phyloP scores from a whole-genome alignment of 768 basidiomycete genomes.

The Xanthoconium purpureum region DNA sequence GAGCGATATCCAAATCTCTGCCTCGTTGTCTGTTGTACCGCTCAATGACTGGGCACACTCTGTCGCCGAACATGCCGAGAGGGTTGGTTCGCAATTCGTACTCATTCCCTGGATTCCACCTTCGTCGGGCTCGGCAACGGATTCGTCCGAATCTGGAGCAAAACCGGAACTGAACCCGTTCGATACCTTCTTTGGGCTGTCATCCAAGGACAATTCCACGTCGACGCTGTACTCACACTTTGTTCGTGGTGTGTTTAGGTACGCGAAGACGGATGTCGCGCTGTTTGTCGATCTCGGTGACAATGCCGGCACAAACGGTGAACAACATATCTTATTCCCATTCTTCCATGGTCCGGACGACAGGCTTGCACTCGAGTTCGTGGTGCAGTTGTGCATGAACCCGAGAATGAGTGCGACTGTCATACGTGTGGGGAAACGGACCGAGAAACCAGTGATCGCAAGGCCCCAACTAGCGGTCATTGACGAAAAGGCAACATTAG shows the following conservation, averaged over 20 bases:
- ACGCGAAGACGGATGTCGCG: conserved; percentile 71
- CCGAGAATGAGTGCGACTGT: conserved; percentile 67
- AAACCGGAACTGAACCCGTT: conserved; percentile 56
- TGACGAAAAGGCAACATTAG: conserved; percentile 45
- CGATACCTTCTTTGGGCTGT: conserved; percentile 69
- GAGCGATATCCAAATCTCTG: conserved; percentile 60
- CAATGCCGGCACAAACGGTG: conserved; percentile 25
- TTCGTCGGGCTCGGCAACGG: conserved; percentile 31
- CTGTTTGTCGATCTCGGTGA: conserved; percentile 76
- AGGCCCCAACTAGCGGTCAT: conserved; percentile 56
- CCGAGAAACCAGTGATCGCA: conserved; percentile 45
- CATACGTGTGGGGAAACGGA: conserved; percentile 50
- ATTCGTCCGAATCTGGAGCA: conserved; percentile 26
- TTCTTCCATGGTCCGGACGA: conserved; percentile 97
- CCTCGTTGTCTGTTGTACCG: conserved; percentile 74
- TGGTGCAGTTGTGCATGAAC: conserved; percentile 74
- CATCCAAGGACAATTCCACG: conserved; percentile 46
- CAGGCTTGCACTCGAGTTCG: conserved; percentile 75
- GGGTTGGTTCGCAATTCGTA: conserved; percentile 65
- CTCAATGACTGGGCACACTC: conserved; percentile 67
- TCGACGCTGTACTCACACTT: conserved; percentile 75
- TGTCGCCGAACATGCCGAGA: conserved; percentile 58
- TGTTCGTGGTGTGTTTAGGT: conserved; percentile 76
- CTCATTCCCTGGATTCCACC: conserved; percentile 78
- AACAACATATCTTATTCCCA: conserved; percentile 73